A percentile compares a stretch with the other conserved stretches of the same genome.
These are phyloP conservation scores for Eucalyptus tenuipes DNA, from an alignment of 345 rosid genomes.

Conservation along the genomic window DNA sequence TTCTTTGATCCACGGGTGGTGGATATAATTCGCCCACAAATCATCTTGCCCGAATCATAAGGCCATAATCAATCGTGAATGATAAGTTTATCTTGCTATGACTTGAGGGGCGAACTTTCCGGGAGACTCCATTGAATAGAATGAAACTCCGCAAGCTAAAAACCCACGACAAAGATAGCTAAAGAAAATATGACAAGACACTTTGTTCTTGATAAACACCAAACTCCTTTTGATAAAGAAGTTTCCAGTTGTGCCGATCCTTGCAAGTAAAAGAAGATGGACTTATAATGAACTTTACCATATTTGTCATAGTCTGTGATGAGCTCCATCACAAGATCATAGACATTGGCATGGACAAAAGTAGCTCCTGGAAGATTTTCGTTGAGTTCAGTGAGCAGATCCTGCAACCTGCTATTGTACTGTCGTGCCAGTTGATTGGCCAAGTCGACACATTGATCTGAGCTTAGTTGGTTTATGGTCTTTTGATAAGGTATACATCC, in stretches of 20 bases:
- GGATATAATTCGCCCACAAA: background rate
- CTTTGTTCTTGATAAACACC: background rate
- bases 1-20: background rate
- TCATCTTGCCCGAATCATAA: background rate
- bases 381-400: constrained; percentile 40
- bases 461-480: constrained; percentile 46
- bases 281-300: constrained; percentile 13
- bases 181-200: background rate
- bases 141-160: background rate
- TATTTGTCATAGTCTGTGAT: constrained; percentile 59
- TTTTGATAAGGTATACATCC: constrained; percentile 94
- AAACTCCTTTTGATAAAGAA: background rate
- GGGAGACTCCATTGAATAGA: background rate
- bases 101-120: background rate
- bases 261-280: background rate
- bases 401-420: constrained; percentile 58
- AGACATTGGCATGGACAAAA: constrained; percentile 69
- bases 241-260: background rate
- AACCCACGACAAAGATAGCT: background rate
- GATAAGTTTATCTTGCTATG: background rate
- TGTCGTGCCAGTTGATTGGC: constrained; percentile 62
- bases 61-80: background rate
- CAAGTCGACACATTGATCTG: constrained; percentile 61
- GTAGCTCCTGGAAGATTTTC: constrained; percentile 57
- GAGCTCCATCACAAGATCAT: constrained; percentile 74